Base-by-base conservation (phyloP, 2,329 filamentous ascomycete genomes). In the Chrysosporium queenslandicum region DNA sequence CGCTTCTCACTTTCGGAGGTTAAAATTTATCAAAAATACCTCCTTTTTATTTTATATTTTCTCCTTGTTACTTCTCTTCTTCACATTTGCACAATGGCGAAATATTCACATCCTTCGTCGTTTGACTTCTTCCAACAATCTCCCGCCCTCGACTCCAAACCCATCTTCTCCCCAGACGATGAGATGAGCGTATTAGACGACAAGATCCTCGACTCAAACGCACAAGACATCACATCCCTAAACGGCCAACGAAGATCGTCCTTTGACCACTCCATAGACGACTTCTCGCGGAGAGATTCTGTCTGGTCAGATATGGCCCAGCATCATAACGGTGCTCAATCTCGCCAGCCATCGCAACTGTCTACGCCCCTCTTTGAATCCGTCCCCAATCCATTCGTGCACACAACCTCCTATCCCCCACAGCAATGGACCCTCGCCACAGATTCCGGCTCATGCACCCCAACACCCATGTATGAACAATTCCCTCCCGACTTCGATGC, bases 361-460 rank as follows among this genome's bases (percentile, higher is more conserved):
- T 63, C 61, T 16, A 74, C 77, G 54, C 66, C 74, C 54, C 71
- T 77, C 65, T 71, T 77, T 60, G 70, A 71, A 41, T 62, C 76
- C 58, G 68, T 70, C 32, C 23, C 48, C 73, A 56, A 74, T 74
- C 58, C 67, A 69, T 56, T 64, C 63, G 56, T 56, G 61, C 68
- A 50, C 34, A 43, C 54, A 72, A 54, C 74, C 74, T 57, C 67
- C 70, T 56, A 63, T 63, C 53, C 55, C 62, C 32, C 51, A 49
- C 66, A 71, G 48, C 64, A 74, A 56, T 90, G 86, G 85, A 73
- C 81, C 46, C 76, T 83, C 65, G 77, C 81, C 60, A 77, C 77
- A 47, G 75, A 74, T 60, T 86, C 85, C 23, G 85, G 81, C 49
- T 80, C 86, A 56, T 84, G 81, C 67, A 91, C 87, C 5, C 85